Percentiles rank a stretch among this genome's conserved stretches.
These are phyloP conservation scores for Pleurotus pulmonarius DNA, from an alignment of 768 basidiomycete species.

Conservation along the genomic window DNA sequence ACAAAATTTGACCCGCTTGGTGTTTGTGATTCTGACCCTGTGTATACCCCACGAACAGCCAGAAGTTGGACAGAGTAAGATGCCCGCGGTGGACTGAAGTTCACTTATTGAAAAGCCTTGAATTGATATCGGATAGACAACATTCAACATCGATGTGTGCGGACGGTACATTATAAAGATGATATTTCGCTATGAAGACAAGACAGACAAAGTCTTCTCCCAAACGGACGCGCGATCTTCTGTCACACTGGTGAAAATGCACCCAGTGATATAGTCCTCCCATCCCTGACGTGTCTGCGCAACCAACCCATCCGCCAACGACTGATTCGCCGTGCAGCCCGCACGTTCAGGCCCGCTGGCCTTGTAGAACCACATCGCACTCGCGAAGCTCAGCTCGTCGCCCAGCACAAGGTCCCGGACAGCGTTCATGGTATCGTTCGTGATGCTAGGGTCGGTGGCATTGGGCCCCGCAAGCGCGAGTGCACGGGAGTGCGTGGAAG, in stretches of 20 bases:
- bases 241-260: background rate
- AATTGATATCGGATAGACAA: too few relatives aligned
- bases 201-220: conserved; percentile 1
- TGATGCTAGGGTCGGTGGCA: background rate
- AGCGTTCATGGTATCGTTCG: conserved; percentile 2
- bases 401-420: conserved; percentile 3
- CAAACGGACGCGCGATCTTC: background rate
- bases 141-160: too few relatives aligned
- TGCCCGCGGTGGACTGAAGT: too few relatives aligned
- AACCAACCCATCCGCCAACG: conserved; percentile 1
- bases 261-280: conserved; percentile 5
- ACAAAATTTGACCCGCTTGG: too few relatives aligned
- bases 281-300: conserved; percentile 4
- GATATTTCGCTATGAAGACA: background rate
- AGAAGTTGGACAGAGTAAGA: too few relatives aligned
- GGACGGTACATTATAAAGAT: too few relatives aligned
- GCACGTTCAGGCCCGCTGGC: background rate
- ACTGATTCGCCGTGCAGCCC: background rate
- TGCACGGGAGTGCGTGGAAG: background rate
- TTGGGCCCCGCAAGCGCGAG: background rate
- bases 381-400: conserved; percentile 8
- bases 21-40: too few relatives aligned
- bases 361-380: conserved; percentile 8
- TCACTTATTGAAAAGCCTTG: too few relatives aligned
- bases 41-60: too few relatives aligned